Evolutionary conservation across 2,329 filamentous ascomycete genomes (phyloP), one percentile per base, ranked within the genome.

Genomic region (Pseudogymnoascus sp.): DNA sequence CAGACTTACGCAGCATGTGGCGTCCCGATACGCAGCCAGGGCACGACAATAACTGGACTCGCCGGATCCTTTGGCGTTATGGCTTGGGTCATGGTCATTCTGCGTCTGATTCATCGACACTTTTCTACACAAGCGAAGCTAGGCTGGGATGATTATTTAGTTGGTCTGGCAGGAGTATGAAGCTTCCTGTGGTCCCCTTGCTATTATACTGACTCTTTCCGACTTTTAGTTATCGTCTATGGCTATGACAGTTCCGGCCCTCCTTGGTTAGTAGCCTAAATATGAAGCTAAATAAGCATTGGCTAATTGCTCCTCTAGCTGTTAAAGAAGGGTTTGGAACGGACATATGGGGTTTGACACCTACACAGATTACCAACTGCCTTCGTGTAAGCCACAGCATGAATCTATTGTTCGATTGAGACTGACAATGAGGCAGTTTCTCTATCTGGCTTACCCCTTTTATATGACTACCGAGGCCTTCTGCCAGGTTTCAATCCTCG

Each of bases 111-210:
- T 29, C 69, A 73, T 65, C 68, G 71, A 16, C 69, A 5, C 4
- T 39, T 39, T 39, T 73, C 71, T 42, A 63, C 66, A 26, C 62
- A 69, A 8, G 67, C 68, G 36, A 63, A 69, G 40, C 66, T 73
- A 11, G 71, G 71, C n/a, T 71, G 67, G 70, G 71, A 73, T 61
- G 71, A 73, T 37, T 63, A 71, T n/a, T 63, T 73, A 61, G 71
- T 72, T 45, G 71, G 68, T 14, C 64, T 72, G 8, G 67, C 71
- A 59, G 71, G 69, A 34, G 71, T 73, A 65, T 34, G 71, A 65
- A 23, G 36, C 14, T 16, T 14, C 16, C n/a, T 26, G 14, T 45
- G 36, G 10, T 42, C 16, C 51, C 18, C 12, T 62, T 51, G 57
- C 21, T n/a, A 39, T 29, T 14, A 62, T 65, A 31, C 54, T 65